A percentile compares a stretch with the other conserved stretches of the same genome.
Evolutionary conservation across 2,329 filamentous ascomycete genomes (phyloP).

Genomic region (Neonectria hederae): DNA sequence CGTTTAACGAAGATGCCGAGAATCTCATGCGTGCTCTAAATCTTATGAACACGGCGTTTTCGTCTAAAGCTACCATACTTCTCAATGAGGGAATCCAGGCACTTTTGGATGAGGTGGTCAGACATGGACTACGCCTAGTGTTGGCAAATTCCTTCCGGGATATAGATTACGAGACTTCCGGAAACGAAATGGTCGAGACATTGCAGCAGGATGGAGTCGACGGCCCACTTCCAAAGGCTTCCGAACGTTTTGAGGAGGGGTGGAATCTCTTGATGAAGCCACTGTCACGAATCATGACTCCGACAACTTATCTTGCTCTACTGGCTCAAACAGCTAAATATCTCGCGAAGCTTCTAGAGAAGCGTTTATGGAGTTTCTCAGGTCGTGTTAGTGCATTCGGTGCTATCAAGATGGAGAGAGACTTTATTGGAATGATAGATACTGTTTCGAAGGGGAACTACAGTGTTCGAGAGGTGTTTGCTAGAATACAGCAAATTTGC

Average conservation of each 20-base stretch:
- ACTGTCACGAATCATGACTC: conserved; percentile 3
- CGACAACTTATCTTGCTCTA: background rate
- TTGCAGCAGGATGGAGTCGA: background rate
- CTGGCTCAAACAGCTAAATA: background rate
- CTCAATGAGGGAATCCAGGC: conserved; percentile 1
- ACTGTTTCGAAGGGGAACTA: background rate
- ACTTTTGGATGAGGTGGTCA: conserved; percentile 1
- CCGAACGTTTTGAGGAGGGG: background rate
- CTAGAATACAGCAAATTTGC: background rate
- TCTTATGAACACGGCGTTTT: background rate
- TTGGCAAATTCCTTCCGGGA: background rate
- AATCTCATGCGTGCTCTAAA: background rate
- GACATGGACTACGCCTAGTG: background rate
- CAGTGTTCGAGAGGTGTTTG: background rate
- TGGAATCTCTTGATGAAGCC: conserved; percentile 4
- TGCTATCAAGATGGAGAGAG: conserved; percentile 4
- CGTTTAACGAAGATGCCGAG: background rate
- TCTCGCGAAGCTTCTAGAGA: background rate
- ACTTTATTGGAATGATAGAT: conserved; percentile 2
- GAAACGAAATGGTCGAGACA: background rate
- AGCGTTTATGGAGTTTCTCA: conserved; percentile 1
- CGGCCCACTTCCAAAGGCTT: background rate
- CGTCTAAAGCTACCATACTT: background rate
- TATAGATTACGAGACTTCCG: background rate
- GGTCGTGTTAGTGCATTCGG: background rate